Evolutionary conservation across 352 stramenopile species (phyloP).

Genomic region (Phytophthora uliginosa): DNA sequence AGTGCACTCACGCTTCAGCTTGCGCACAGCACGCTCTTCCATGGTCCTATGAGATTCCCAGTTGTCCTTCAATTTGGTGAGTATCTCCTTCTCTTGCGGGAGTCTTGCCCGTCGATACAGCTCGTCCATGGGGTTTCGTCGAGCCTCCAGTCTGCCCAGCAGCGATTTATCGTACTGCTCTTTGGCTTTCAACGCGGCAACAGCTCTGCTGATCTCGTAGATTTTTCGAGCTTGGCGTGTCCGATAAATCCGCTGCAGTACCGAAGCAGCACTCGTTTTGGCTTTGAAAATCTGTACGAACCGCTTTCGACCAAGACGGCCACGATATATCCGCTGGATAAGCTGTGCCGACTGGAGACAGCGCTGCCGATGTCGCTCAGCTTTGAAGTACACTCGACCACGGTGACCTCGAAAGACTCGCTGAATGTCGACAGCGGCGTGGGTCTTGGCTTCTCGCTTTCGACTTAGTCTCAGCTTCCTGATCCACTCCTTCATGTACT

Average conservation of each 20-base stretch:
- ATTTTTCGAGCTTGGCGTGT: conserved; percentile 53
- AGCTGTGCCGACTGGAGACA: conserved; percentile 37
- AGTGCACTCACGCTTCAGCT: conserved; percentile 49
- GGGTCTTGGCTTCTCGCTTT: conserved; percentile 44
- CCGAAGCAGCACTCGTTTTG: conserved; percentile 44
- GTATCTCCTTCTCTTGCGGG: conserved; percentile 49
- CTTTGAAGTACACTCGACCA: conserved; percentile 41
- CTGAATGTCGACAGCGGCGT: conserved; percentile 53
- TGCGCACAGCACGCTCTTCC: conserved; percentile 61
- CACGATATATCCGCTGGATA: conserved; percentile 51
- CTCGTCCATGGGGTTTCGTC: conserved; percentile 75
- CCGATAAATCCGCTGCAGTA: conserved; percentile 63
- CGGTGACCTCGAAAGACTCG: conserved; percentile 56
- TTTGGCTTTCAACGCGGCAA: conserved; percentile 61
- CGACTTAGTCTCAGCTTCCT: conserved; percentile 39
- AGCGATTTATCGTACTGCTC: conserved; percentile 68
- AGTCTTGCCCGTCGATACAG: conserved; percentile 68
- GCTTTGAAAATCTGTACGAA: conserved; percentile 38
- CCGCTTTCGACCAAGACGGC: conserved; percentile 36
- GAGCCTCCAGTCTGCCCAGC: conserved; percentile 55
- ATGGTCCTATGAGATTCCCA: conserved; percentile 57
- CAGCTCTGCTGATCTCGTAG: conserved; percentile 67
- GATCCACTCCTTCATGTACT: conserved; percentile 66
- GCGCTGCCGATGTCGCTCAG: conserved; percentile 37
- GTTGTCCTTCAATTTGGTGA: conserved; percentile 54